Base-by-base conservation (phyloP, 352 stramenopile species). In the Pythium periplocum region DNA sequence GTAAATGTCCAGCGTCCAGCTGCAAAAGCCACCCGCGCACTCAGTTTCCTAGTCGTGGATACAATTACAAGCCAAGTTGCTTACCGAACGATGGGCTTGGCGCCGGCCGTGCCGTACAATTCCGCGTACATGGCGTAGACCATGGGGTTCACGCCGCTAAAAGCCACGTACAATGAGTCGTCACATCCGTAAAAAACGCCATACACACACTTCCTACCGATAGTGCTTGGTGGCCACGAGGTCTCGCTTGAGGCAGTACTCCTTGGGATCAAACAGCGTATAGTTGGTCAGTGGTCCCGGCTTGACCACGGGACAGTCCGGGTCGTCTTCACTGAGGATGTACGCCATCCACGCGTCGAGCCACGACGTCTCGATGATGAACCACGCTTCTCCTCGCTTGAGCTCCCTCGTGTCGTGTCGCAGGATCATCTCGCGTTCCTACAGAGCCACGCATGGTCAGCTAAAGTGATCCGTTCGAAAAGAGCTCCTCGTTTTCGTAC, bases 291-390 rank as follows among this genome's bases (percentile, higher is more conserved):
- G 53, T 39, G 79, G 72, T 1, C 82, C 82, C 0, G 79, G 79
- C 48, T 75, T 71, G 49, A 65, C 48, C 4, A 81, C 55, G 3
- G 75, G 61, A 34, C 69, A 73, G 32, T 71, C 73, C 30, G 75
- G 66, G 62, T 87, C 75, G 48, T 77, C 61, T 51, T 89, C 79
- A 49, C 71, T 80, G 46, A 90, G 51, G 12, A 90, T 73, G 68
- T 84, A 93, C 36, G 66, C 68, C 79, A 90, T 89, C 82, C 82
- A 93, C 36, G 73, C 72, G 56, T 90, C 78, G 33, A 93, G 68
- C 82, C 82, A 93, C 53, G 62, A 66, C 31, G 78, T 87, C 57
- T 90, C 82, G 17, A 93, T 65, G 33, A 93, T 62, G 64, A 86
- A 88, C 78, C 78, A 93, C 36, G 82, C 82, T 32, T 93, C 79